Percentiles rank a stretch among this genome's conserved stretches.
phyloP scores from a whole-genome alignment of 73 alveolate genomes.

The Effrenium voratum region DNA sequence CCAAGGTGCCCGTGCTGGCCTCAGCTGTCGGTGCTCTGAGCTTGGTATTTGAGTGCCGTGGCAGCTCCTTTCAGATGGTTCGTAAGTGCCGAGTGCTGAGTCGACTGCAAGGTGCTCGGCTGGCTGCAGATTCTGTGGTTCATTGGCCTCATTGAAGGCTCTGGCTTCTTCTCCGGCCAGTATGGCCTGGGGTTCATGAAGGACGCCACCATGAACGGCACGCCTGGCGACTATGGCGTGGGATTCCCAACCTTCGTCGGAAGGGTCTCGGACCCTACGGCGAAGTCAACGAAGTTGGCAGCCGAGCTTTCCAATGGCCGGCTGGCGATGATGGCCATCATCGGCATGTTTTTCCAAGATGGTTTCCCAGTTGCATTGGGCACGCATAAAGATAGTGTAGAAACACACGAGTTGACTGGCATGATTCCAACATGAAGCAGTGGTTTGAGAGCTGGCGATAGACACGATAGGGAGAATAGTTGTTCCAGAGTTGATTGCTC shows the following conservation, averaged over 20 bases:
- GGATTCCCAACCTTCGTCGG: slow-evolving; percentile 79
- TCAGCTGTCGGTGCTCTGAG: too few species aligned
- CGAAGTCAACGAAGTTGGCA: slow-evolving; percentile 3
- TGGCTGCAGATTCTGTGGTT: slow-evolving; percentile 66
- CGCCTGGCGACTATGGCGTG: slow-evolving; percentile 58
- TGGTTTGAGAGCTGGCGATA: too few species aligned
- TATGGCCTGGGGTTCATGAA: slow-evolving; percentile 44
- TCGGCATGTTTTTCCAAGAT: slow-evolving; percentile 74
- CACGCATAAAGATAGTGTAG: too few species aligned
- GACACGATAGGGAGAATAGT: too few species aligned
- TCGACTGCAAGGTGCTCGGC: slow-evolving; percentile 14
- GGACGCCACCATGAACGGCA: slow-evolving; percentile 78
- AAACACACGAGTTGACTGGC: too few species aligned
- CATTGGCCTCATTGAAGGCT: slow-evolving; percentile 46
- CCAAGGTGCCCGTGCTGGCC: background rate
- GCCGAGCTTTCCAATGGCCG: slow-evolving; percentile 70
- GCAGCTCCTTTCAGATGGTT: too few species aligned
- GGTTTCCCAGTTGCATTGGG: too few species aligned
- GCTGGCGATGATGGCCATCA: slow-evolving; percentile 77
- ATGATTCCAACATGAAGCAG: too few species aligned
- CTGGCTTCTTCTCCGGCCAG: slow-evolving; percentile 59
- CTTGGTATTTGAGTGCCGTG: too few species aligned
- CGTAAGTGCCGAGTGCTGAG: background rate
- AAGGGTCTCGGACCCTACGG: slow-evolving; percentile 69
- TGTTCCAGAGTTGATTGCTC: too few species aligned